Conservation (phyloP, 1,139 yeast genomes). For the Kurtzmaniella quercitrusa region DNA sequence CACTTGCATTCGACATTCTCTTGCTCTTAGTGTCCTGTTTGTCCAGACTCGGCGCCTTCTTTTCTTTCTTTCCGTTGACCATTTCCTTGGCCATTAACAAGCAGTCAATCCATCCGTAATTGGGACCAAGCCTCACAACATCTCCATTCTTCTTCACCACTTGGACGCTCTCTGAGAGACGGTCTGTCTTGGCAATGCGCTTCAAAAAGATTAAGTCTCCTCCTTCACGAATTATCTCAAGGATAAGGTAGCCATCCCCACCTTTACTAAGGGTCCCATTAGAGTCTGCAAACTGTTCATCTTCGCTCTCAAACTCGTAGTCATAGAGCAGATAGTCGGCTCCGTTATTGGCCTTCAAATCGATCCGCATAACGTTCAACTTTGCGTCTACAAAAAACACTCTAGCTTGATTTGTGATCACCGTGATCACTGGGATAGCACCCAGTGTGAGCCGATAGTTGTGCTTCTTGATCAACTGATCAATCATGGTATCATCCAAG, state of each 20-base stretch:
- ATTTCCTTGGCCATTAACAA: slow-evolving; percentile 40
- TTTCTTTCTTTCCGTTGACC: slow-evolving; percentile 18
- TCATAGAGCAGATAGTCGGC: slow-evolving; percentile 72
- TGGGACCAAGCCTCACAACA: slow-evolving; percentile 30
- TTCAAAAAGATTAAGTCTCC: slow-evolving; percentile 60
- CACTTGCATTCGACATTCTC: slow-evolving; percentile 2
- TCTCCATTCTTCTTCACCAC: slow-evolving; percentile 35
- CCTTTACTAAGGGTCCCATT: slow-evolving; percentile 18
- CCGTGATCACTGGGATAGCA: slow-evolving; percentile 39
- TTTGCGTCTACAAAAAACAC: slow-evolving; percentile 38
- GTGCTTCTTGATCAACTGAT: slow-evolving; percentile 38
- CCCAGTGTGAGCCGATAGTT: slow-evolving; percentile 29
- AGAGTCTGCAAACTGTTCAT: slow-evolving; percentile 11
- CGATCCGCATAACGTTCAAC: slow-evolving; percentile 39
- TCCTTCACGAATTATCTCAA: slow-evolving; percentile 54
- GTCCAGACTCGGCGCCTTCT: slow-evolving; percentile 5
- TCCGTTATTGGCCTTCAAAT: slow-evolving; percentile 48
- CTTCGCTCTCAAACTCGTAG: slow-evolving; percentile 55
- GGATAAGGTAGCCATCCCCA: slow-evolving; percentile 54
- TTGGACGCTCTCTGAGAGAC: slow-evolving; percentile 27
- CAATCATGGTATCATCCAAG: slow-evolving; percentile 34
- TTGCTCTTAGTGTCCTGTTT: not conserved
- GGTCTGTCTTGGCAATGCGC: slow-evolving; percentile 27
- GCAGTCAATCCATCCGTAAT: slow-evolving; percentile 46
- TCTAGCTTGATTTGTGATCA: slow-evolving; percentile 45